phyloP scores from a whole-genome alignment of 106 monocot genomes.

The Agapanthus africanus region DNA sequence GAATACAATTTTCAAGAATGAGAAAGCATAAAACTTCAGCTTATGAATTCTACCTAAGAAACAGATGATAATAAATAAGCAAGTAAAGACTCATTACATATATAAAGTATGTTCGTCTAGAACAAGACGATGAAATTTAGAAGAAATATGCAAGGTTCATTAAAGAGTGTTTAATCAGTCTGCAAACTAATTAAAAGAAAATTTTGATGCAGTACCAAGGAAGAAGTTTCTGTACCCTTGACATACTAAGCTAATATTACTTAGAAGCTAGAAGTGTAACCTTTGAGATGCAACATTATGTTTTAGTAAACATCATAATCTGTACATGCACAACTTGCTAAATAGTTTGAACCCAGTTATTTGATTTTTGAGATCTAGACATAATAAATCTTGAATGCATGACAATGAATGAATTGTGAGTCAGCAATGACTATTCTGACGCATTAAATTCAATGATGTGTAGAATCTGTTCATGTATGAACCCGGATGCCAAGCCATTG shows the following conservation, averaged over 20 bases:
- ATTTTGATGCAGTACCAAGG: too few relatives aligned
- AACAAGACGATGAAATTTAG: background rate
- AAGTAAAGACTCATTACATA: background rate
- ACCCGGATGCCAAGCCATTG: background rate
- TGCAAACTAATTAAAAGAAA: background rate
- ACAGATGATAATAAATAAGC: background rate
- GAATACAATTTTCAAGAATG: constrained; percentile 20
- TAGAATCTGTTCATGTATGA: background rate
- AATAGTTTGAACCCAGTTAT: too few relatives aligned
- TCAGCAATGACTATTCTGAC: too few relatives aligned
- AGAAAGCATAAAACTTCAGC: constrained; percentile 49
- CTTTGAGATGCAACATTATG: background rate
- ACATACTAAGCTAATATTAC: background rate
- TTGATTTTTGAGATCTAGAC: too few relatives aligned
- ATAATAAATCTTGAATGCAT: too few relatives aligned
- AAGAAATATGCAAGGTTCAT: background rate
- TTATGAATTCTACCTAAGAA: background rate
- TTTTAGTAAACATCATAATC: background rate
- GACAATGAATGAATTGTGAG: too few relatives aligned
- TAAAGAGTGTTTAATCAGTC: background rate
- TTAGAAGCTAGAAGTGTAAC: background rate
- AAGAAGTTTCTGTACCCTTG: background rate
- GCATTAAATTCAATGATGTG: too few relatives aligned
- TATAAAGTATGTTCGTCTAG: background rate
- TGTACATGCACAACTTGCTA: background rate